Percentiles rank a stretch among this genome's conserved stretches.
Evolutionary conservation across 192 early-diverging fungal species (phyloP).

Genomic region (Helicostylum pulchrum): DNA sequence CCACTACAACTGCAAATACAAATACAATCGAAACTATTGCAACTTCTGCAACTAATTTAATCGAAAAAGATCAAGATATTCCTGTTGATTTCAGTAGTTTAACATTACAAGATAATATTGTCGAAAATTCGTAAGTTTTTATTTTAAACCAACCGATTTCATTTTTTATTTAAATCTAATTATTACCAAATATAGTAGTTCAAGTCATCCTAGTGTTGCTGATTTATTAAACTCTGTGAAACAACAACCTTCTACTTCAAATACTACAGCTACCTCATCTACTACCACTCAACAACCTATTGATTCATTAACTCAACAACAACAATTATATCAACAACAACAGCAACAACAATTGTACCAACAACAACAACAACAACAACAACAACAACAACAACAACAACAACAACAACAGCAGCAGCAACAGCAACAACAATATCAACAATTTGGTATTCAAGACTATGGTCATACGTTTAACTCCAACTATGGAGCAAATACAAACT

Average conservation of each 20-base stretch:
- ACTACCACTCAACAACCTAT: not conserved
- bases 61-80: too few species aligned
- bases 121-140: too few species aligned
- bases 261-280: not conserved
- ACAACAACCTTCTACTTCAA: not conserved
- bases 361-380: not conserved
- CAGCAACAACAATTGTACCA: constrained; percentile 3
- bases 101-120: too few species aligned
- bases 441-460: constrained; percentile 42
- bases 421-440: constrained; percentile 40
- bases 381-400: not conserved
- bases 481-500: constrained; percentile 5
- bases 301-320: not conserved
- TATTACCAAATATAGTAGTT: too few species aligned
- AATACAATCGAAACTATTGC: too few species aligned
- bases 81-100: too few species aligned
- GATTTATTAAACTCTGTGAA: too few species aligned
- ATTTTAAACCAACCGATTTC: too few species aligned
- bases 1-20: not conserved
- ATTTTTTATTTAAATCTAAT: too few species aligned
- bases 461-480: constrained; percentile 46
- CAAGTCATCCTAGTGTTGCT: too few species aligned
- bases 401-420: constrained; percentile 19
- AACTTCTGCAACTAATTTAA: not conserved
- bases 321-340: not conserved